Base-by-base conservation (phyloP, 371 early-diverging fungal species). In the Mortierella sp. region DNA sequence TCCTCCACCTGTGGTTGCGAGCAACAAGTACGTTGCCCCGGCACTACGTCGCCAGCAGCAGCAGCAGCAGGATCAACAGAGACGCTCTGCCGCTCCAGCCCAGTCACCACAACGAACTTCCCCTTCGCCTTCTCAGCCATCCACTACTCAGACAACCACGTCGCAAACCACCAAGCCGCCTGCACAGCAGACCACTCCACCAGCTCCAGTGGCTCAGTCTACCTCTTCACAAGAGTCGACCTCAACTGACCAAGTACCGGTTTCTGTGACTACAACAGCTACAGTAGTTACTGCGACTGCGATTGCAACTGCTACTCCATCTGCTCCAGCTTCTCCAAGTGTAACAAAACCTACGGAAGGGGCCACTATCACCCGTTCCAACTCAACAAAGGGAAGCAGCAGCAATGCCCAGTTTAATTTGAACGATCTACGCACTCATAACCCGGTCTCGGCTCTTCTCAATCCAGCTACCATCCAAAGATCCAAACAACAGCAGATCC, bases 1-100 rank as follows among this genome's bases (percentile, higher is more conserved):
- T 16, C 67, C 67, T 17, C 2, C 60, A 39, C 91, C 90, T 13
- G 82, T 80, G 39, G 74, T 87, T 9, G n/a, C n/a, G n/a, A n/a
- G n/a, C n/a, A 92, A 85, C 69, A 90, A 89, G 71, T 93, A 94
- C 59, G 89, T 94, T 29, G 94, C 97, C 24, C 96, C 96, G 16
- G 87, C 90, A 19, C 59, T 91, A 63, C 92, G 97, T 17, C 89
- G 90, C 34, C 76, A 68, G 39, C 73, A 80, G 62, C 59, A 74
- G 43, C 63, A 61, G 22, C 57, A 57, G 17, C 69, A 77, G 51
- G n/a, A n/a, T n/a, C n/a, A n/a, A n/a, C 72, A 71, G 44, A 60
- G 45, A 39, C 56, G 63, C 6, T 44, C 72, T 24, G 28, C 47
- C 13, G 57, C 66, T 5, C 51, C 43, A 16, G 31, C 46, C 14